Percentiles rank a stretch among this genome's conserved stretches.
phyloP scores from a whole-genome alignment of 441 rosid genomes.

The Gossypium davidsonii region DNA sequence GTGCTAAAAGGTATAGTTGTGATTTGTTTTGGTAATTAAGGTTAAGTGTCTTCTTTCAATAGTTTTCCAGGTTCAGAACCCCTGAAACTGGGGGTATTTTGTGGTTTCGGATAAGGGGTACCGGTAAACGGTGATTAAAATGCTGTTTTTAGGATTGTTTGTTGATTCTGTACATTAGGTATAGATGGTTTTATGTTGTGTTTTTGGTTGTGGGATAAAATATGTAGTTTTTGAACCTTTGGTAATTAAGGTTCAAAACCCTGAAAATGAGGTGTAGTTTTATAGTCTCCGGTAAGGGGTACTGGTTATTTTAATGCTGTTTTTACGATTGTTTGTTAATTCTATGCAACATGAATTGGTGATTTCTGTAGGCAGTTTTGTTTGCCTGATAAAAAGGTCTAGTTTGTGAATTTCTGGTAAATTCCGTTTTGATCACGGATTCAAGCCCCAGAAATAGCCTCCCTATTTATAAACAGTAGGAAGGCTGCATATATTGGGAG shows the following conservation, averaged over 20 bases:
- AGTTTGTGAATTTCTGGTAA: neutral
- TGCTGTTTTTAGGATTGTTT: neutral
- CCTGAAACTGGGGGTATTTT: neutral
- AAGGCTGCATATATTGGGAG: neutral
- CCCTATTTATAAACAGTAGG: neutral
- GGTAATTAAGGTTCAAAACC: neutral
- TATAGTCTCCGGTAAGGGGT: neutral
- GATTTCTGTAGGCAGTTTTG: neutral
- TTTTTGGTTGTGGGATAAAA: neutral
- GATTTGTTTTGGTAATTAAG: neutral
- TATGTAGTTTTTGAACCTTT: neutral
- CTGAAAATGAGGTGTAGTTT: neutral
- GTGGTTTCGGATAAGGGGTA: neutral
- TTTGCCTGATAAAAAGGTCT: neutral
- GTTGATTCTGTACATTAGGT: neutral
- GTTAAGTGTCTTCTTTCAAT: neutral
- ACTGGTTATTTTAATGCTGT: neutral
- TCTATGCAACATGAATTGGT: neutral
- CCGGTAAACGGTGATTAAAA: neutral
- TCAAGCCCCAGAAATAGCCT: neutral
- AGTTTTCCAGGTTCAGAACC: neutral
- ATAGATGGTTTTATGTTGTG: neutral
- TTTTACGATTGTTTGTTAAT: neutral
- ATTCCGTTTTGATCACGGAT: neutral
- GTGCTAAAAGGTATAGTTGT: neutral